Evolutionary conservation across 228 moss, liverwort and hornwort species (phyloP).

Genomic region (Sphagnum fallax): DNA sequence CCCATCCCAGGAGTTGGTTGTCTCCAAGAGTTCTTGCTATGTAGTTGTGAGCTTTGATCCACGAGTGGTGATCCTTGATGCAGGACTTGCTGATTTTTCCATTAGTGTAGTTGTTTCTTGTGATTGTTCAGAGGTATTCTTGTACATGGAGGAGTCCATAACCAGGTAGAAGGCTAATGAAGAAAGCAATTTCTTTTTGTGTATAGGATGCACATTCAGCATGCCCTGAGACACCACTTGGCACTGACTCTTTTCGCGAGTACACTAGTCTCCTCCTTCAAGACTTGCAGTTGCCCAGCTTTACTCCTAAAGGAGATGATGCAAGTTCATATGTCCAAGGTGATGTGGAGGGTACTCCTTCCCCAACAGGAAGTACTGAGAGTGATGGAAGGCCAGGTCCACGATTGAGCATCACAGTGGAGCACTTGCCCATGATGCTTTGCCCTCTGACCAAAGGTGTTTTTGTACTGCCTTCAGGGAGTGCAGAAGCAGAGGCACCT

Average conservation of each 20-base stretch:
- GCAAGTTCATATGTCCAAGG: not conserved
- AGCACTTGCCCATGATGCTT: conserved; percentile 71
- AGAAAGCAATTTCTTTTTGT: no score
- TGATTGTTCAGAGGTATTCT: no score
- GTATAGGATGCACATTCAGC: conserved; percentile 85
- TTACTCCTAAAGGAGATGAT: conserved; percentile 1
- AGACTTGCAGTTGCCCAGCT: conserved; percentile 28
- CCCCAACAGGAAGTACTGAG: not conserved
- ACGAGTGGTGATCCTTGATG: no score
- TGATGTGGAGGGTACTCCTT: not conserved
- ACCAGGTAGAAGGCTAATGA: no score
- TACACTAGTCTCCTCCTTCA: conserved; percentile 76
- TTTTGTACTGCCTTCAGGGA: conserved; percentile 82
- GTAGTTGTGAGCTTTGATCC: no score
- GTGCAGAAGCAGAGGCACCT: conserved; percentile 73
- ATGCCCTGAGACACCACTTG: conserved; percentile 78
- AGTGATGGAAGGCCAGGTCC: conserved; percentile 11
- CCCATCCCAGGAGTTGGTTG: no score
- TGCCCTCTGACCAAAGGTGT: conserved; percentile 73
- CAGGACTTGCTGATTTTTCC: no score
- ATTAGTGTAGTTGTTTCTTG: no score
- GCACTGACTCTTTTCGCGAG: conserved; percentile 78
- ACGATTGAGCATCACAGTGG: conserved; percentile 45
- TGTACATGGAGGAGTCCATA: no score
- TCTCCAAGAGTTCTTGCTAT: no score